Evolutionary conservation across 495 filamentous ascomycete genomes (phyloP), one percentile per base, ranked within the genome.

Genomic region (Paragyromitra xinjiangensis): DNA sequence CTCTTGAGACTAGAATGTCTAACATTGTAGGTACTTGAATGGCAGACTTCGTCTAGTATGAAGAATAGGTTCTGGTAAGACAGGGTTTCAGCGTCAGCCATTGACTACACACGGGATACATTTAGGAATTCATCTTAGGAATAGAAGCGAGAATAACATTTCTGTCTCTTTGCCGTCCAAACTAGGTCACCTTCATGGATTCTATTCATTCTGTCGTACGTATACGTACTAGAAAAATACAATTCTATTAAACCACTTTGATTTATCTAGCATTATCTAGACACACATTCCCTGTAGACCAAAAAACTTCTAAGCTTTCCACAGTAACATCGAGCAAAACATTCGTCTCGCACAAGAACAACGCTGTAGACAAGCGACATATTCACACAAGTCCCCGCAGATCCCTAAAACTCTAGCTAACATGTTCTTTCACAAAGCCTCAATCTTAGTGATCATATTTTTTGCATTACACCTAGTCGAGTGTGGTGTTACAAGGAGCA

Each of bases 401-500:
- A 29, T 19, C 40, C 26, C 8, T 8, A 45, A 12, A n/a, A 5
- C 22, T 22, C 42, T 29, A 16, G 19, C 34, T 7, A 34, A 45
- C 14, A 71, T 51, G 68, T 14, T 63, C 26, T 51, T 51, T n/a
- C 24, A 8, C 6, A 39, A 19, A 39, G n/a, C 24, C 16, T 53
- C 16, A 5, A 63, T 71, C 58, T 11, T 71, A 44, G 50, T 24
- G 56, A 40, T 51, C 34, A 7, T 63, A 16, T 16, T 40, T 51
- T 42, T 71, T 50, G 42, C 6, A 3, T 26, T 71, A 26, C 69
- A 63, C 24, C 56, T 71, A 19, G 42, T 45, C 1, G 56, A 63
- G 3, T 62, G 55, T 63, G 26, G 44, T 51, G 22, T n/a, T 64
- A 6, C 12, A 40, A 11, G 7, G 22, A 8, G 7, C 2, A 8